These are phyloP conservation scores for Trichoderma semiorbis DNA, from an alignment of 2,329 filamentous ascomycete species.

Conservation along the genomic window DNA sequence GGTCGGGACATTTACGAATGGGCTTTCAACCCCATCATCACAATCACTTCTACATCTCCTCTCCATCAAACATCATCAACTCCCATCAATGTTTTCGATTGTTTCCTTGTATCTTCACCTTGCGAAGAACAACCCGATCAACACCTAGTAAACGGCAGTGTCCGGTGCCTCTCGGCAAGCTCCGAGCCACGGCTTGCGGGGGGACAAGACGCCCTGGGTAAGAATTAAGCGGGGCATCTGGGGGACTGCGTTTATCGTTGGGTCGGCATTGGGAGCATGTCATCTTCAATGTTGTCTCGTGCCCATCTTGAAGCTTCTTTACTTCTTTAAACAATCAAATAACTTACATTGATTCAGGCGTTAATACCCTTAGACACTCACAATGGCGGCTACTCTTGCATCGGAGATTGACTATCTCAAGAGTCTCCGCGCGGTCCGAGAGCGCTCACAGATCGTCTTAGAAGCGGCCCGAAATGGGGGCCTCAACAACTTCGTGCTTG, in stretches of 20 bases:
- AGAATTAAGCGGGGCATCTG: conserved; percentile 7
- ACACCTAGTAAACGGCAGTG: not conserved
- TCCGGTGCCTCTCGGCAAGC: conserved; percentile 14
- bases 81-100: not conserved
- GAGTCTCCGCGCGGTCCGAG: conserved; percentile 36
- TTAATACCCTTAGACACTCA: too few relatives aligned
- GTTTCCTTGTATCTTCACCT: not conserved
- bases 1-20: not conserved
- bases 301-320: not conserved
- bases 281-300: not conserved
- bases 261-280: conserved; percentile 11
- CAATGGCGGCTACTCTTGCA: conserved; percentile 1
- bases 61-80: not conserved
- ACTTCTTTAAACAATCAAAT: not conserved
- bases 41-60: not conserved
- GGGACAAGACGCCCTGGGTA: not conserved
- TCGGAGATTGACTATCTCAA: conserved; percentile 31
- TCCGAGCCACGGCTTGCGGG: conserved; percentile 1
- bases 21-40: not conserved
- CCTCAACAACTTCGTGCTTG: conserved; percentile 42
- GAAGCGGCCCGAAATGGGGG: conserved; percentile 36
- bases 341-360: not conserved
- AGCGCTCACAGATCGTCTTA: conserved; percentile 32
- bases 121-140: not conserved
- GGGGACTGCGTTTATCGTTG: not conserved